Evolutionary conservation across 139 green algal genomes (phyloP).

Genomic region (Pedinophyceae sp.): DNA sequence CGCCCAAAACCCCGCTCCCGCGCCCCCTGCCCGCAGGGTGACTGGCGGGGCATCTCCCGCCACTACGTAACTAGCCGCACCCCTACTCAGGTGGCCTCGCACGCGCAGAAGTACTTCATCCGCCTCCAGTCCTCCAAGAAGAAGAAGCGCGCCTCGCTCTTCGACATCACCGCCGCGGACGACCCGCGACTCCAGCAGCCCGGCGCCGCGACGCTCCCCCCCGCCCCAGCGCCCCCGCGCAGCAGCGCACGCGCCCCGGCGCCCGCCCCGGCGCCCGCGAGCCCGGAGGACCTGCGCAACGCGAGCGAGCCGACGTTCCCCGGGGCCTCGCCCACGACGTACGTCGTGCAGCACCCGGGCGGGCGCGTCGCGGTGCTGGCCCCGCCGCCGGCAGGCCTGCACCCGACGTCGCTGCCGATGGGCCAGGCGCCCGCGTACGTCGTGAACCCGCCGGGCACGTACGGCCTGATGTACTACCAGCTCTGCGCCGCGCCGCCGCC

Average conservation of each 20-base stretch:
- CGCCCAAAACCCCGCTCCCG: not conserved
- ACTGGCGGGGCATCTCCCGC: slow-evolving; percentile 64
- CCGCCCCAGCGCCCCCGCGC: not conserved
- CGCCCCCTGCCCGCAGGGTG: slow-evolving; percentile 33
- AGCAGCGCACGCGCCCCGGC: too few species aligned
- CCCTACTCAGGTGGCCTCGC: slow-evolving; percentile 66
- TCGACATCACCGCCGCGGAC: slow-evolving; percentile 28
- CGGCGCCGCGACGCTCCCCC: not conserved
- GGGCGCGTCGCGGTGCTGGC: not conserved
- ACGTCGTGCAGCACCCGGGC: not conserved
- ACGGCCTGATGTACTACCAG: not conserved
- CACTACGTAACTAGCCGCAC: slow-evolving; percentile 54
- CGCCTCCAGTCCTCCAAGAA: slow-evolving; percentile 56
- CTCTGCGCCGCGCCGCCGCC: too few species aligned
- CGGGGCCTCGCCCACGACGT: too few species aligned
- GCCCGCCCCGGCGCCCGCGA: too few species aligned
- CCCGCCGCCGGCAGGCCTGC: too few species aligned
- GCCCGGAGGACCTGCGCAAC: not conserved
- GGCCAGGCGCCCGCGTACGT: not conserved
- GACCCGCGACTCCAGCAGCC: not conserved
- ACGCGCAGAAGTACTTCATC: slow-evolving; percentile 87
- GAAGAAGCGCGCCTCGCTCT: slow-evolving; percentile 30
- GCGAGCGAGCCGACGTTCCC: not conserved
- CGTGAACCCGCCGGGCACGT: not conserved
- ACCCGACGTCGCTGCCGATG: not conserved